A percentile compares a stretch with the other conserved stretches of the same genome.
phyloP scores from a whole-genome alignment of 2,329 filamentous ascomycete genomes.

The Ceratocystis variospora region DNA sequence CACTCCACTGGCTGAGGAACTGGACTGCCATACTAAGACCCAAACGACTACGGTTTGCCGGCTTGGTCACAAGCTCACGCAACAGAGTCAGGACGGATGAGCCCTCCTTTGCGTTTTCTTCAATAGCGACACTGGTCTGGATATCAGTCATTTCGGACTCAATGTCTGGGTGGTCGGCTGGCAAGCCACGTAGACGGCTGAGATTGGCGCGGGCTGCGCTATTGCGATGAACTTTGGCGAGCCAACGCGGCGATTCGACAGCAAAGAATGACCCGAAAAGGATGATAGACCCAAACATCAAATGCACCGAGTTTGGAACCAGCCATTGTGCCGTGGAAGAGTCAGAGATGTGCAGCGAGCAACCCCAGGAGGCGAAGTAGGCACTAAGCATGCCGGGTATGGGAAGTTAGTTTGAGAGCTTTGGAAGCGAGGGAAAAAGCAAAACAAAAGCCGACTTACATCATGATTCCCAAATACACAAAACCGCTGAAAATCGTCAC shows the following conservation, averaged over 20 bases:
- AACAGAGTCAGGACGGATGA: slow-evolving; percentile 49
- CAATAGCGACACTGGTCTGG: slow-evolving; percentile 50
- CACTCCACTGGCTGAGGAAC: slow-evolving; percentile 59
- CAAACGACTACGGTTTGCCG: slow-evolving; percentile 58
- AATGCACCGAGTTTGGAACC: slow-evolving; percentile 59
- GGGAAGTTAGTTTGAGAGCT: neutral
- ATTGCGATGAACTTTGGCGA: slow-evolving; percentile 49
- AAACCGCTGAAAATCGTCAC: slow-evolving; percentile 42
- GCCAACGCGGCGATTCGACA: slow-evolving; percentile 55
- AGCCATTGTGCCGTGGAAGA: slow-evolving; percentile 41
- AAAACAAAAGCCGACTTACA: slow-evolving; percentile 25
- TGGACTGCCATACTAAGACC: slow-evolving; percentile 56
- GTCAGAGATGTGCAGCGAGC: slow-evolving; percentile 35
- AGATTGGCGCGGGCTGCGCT: slow-evolving; percentile 46
- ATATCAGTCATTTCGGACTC: slow-evolving; percentile 36
- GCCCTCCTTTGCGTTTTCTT: slow-evolving; percentile 57
- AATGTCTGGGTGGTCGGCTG: slow-evolving; percentile 49
- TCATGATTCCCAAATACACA: slow-evolving; percentile 64
- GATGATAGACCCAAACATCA: slow-evolving; percentile 65
- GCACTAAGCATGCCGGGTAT: slow-evolving; percentile 27
- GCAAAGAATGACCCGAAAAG: slow-evolving; percentile 55
- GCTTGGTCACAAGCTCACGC: slow-evolving; percentile 53
- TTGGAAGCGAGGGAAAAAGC: neutral
- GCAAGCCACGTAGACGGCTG: slow-evolving; percentile 46
- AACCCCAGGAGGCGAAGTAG: slow-evolving; percentile 61